phyloP scores from a whole-genome alignment of 2,329 filamentous ascomycete genomes.

The Nothomitra cinnamomea region DNA sequence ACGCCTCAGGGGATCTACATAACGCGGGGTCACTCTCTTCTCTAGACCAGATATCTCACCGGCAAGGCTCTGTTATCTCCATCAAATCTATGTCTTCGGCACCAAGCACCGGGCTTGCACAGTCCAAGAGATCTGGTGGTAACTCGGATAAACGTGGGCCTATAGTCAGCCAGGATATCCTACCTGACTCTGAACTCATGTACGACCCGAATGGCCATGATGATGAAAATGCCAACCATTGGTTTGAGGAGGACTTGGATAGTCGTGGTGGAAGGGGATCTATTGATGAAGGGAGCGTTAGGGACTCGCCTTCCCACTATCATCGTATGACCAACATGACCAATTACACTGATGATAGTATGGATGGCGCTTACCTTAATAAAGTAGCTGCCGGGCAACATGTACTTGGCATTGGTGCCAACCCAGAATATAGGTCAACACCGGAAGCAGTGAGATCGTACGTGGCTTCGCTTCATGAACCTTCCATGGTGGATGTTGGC shows the following conservation, averaged over 20 bases:
- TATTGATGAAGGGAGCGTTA: conserved; percentile 29
- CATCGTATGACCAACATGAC: conserved; percentile 25
- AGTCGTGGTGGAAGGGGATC: conserved; percentile 17
- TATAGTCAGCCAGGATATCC: conserved; percentile 16
- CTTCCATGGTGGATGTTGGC: conserved; percentile 47
- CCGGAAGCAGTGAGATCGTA: conserved; percentile 66
- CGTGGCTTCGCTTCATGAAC: conserved; percentile 78
- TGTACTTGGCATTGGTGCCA: conserved; percentile 53
- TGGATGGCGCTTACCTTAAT: conserved; percentile 37
- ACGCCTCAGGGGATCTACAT: background rate
- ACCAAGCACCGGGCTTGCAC: conserved; percentile 38
- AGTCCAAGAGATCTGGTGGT: conserved; percentile 35
- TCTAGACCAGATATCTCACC: conserved; percentile 37
- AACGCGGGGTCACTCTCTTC: conserved; percentile 41
- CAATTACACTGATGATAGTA: conserved; percentile 36
- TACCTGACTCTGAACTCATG: conserved; percentile 29
- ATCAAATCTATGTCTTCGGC: conserved; percentile 40
- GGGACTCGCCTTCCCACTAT: conserved; percentile 36
- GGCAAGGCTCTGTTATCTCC: conserved; percentile 37
- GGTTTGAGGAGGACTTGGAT: conserved; percentile 20
- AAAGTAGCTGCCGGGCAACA: conserved; percentile 48
- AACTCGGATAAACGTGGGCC: conserved; percentile 30
- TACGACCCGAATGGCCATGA: conserved; percentile 21
- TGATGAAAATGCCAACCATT: conserved; percentile 27
- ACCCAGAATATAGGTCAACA: conserved; percentile 59